Percentiles rank a stretch among this genome's conserved stretches.
Conservation (phyloP, 805 yeast species). For the Candida schatavii region DNA sequence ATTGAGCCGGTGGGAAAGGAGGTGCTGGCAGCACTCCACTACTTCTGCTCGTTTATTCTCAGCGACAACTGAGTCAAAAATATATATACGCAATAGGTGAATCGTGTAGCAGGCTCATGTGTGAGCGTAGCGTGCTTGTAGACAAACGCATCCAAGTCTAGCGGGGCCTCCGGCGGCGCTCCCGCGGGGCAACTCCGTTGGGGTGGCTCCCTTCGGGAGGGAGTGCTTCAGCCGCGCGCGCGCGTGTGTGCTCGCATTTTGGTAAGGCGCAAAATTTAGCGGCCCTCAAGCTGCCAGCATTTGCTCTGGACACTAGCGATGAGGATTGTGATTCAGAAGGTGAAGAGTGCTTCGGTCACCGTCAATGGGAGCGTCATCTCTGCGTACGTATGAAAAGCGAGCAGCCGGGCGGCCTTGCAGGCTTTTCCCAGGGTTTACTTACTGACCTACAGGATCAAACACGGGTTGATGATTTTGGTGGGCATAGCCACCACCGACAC, state of each 20-base stretch:
- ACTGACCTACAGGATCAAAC: slow-evolving; percentile 41
- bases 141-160: no score
- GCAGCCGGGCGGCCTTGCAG: no score
- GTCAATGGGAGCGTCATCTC: slow-evolving; percentile 74
- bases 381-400: slow-evolving; percentile 30
- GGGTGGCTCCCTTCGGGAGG: no score
- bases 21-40: slow-evolving; percentile 62
- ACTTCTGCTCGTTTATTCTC: slow-evolving; percentile 48
- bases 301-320: slow-evolving; percentile 46
- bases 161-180: no score
- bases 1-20: slow-evolving; percentile 79
- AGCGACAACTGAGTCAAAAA: slow-evolving; percentile 27
- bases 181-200: no score
- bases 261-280: no score
- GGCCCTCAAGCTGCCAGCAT: no score
- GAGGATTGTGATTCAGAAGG: slow-evolving; percentile 91
- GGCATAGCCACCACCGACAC: slow-evolving; percentile 84
- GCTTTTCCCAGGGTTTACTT: background rate
- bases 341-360: slow-evolving; percentile 82
- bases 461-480: slow-evolving; percentile 77
- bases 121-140: no score
- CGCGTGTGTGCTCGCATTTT: no score
- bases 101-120: no score
- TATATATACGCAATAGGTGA: no score
- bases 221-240: no score